Evolutionary conservation across 192 early-diverging fungal species (phyloP).

Genomic region (Entophlyctis luteolus): DNA sequence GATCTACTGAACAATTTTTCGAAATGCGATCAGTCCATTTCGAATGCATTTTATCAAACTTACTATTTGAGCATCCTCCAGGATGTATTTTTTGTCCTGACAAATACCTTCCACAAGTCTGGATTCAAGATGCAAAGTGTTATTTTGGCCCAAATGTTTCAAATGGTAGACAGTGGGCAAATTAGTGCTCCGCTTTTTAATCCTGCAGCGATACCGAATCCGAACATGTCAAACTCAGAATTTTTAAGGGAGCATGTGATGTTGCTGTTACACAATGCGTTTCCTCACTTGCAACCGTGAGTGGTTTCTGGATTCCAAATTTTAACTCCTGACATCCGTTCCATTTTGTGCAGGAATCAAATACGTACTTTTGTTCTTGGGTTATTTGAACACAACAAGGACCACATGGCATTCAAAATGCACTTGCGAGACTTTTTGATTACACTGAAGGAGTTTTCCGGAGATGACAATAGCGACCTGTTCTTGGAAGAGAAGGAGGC

Average conservation of each 20-base stretch:
- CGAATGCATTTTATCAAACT: conserved; percentile 84
- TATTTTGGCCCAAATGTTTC: conserved; percentile 87
- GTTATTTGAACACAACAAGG: conserved; percentile 78
- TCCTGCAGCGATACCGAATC: conserved; percentile 62
- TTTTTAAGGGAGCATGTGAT: conserved; percentile 83
- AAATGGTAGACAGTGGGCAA: conserved; percentile 72
- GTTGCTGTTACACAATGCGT: conserved; percentile 78
- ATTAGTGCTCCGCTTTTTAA: conserved; percentile 88
- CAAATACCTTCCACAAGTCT: conserved; percentile 94
- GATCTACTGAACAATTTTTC: conserved; percentile 87
- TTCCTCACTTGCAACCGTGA: conserved; percentile 85
- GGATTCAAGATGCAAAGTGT: conserved; percentile 91
- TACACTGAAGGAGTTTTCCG: conserved; percentile 79
- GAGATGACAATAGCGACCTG: conserved; percentile 72
- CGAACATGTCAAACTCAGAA: conserved; percentile 71
- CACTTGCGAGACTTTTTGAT: conserved; percentile 92
- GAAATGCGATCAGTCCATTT: conserved; percentile 64
- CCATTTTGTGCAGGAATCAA: conserved; percentile 59
- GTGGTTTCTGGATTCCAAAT: background rate
- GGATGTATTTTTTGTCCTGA: conserved; percentile 95
- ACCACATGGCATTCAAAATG: conserved; percentile 78
- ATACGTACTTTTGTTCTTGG: conserved; percentile 82
- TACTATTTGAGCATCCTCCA: conserved; percentile 89
- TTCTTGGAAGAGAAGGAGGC: conserved; percentile 89
- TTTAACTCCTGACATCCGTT: background rate